A percentile compares a stretch with the other conserved stretches of the same genome.
phyloP scores from a whole-genome alignment of 129 eudicot species.

The Flaveria sonorensis region DNA sequence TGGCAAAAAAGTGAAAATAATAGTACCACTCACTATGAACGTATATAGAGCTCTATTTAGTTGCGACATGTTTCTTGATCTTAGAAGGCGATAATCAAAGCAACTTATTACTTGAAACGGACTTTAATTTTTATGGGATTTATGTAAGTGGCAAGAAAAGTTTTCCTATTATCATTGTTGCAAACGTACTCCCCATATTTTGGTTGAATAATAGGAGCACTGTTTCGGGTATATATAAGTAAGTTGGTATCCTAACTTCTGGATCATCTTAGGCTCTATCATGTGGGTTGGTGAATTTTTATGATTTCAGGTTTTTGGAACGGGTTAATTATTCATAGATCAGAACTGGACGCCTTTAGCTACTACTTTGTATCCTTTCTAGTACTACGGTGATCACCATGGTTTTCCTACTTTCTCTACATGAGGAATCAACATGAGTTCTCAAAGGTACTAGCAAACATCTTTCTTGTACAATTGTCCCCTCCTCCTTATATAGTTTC shows the following conservation, averaged over 20 bases:
- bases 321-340: constrained; percentile 47
- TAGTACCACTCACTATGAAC: constrained; percentile 62
- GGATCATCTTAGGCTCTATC: constrained; percentile 61
- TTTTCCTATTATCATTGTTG: constrained; percentile 65
- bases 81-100: constrained; percentile 83
- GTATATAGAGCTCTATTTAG: constrained; percentile 78
- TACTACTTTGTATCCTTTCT: constrained; percentile 76
- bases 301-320: constrained; percentile 72
- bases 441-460: constrained; percentile 53
- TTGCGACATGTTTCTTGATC: constrained; percentile 84
- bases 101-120: constrained; percentile 56
- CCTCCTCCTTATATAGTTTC: neutral
- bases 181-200: constrained; percentile 67
- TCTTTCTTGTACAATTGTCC: neutral
- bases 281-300: constrained; percentile 73
- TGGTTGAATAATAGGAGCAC: constrained; percentile 71
- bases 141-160: constrained; percentile 54
- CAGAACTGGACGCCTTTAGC: constrained; percentile 75
- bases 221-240: constrained; percentile 77
- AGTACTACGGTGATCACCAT: constrained; percentile 92
- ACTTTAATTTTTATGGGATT: constrained; percentile 46
- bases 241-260: constrained; percentile 75
- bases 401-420: constrained; percentile 81
- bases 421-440: constrained; percentile 68
- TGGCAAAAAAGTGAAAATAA: constrained; percentile 59